Percentiles rank a stretch among this genome's conserved stretches.
Evolutionary conservation across 768 basidiomycete genomes (phyloP).

Genomic region (Tricholoma hemisulphureum): DNA sequence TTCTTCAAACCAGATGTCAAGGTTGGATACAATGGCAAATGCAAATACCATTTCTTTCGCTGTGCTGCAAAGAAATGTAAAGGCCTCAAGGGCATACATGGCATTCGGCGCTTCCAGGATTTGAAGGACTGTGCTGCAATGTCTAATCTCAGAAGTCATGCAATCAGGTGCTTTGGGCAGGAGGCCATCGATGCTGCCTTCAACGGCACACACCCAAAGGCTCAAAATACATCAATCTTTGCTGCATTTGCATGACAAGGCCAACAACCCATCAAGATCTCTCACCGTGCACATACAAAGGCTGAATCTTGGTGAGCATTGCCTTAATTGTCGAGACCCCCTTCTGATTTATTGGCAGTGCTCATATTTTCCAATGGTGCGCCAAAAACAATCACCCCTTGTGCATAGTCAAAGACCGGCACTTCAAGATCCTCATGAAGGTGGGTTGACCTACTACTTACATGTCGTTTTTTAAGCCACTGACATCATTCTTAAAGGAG

Average conservation of each 20-base stretch:
- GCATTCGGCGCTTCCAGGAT: not conserved
- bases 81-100: not conserved
- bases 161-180: not conserved
- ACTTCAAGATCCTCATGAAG: not conserved
- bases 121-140: not conserved
- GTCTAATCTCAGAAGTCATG: not conserved
- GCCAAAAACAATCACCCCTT: not conserved
- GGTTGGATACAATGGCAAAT: not conserved
- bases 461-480: too few species aligned
- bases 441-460: not conserved
- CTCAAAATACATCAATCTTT: not conserved
- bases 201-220: not conserved
- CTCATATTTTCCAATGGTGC: not conserved
- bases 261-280: not conserved
- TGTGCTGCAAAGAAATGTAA: not conserved
- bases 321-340: not conserved
- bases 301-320: not conserved
- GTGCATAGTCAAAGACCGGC: not conserved
- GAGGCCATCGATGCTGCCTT: not conserved
- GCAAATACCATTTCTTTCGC: not conserved
- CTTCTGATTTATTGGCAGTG: not conserved
- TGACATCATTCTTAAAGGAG: not conserved
- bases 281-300: not conserved
- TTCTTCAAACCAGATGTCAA: not conserved
- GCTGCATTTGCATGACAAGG: not conserved